Evolutionary conservation across 2,329 filamentous ascomycete species (phyloP), one percentile per base, ranked within the genome.

Genomic region (Pezicula neosporulosa): DNA sequence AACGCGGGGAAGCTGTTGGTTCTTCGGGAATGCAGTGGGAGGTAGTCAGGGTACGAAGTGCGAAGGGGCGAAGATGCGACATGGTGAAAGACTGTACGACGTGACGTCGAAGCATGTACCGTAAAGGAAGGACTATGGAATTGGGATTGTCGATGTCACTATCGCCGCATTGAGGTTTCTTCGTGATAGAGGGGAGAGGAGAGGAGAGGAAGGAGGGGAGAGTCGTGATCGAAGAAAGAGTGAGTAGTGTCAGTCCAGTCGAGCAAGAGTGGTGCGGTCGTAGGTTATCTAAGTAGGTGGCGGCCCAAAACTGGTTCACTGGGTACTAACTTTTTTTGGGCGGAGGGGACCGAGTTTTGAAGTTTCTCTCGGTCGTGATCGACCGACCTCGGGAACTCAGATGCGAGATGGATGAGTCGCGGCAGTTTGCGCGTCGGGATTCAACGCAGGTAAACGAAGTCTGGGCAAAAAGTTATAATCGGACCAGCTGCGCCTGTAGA

Each of bases 1-100:
- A 83, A 39, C 76, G 73, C 2, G 73, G 56, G n/a, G 62, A 60
- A 16, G 44, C 54, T 21, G 50, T 55, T 28, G 45, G 60, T 38
- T 64, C 62, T 51, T 57, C 57, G 44, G 60, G 63, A 15, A 63
- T 63, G 58, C 63, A 67, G 44, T 66, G 64, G 8, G 60, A 60
- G 12, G 64, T 66, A 7, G 61, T 64, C 12, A 51, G n/a, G 6
- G 58, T 62, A 24, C 62, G 57, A 8, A 56, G 39, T 42, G 60
- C 50, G 6, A 54, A 45, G 15, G 64, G 62, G 35, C 62, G 30
- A 33, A 33, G 3, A 33, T 33, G 61, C 12, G 58, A 64, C 60
- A 65, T 62, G n/a, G 19, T 59, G 47, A 49, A 46, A 44, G 44
- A 5, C 13, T 44, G 42, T 44, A 9, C 8, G 27, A 44, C 2